Conservation (phyloP, 139 green algal species). For the Picochlorum costavermella region DNA sequence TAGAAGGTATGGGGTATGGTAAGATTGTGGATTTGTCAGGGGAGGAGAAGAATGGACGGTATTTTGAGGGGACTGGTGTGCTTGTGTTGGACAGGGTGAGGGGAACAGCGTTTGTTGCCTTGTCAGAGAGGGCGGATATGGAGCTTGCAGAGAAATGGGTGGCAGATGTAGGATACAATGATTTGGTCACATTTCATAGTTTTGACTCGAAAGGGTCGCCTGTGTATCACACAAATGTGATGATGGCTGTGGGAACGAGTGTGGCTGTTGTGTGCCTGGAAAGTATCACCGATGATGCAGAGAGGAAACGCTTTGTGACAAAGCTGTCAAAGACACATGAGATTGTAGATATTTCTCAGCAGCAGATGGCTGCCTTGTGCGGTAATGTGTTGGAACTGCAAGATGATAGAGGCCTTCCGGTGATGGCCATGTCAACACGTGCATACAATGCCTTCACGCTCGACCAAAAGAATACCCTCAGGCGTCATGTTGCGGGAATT, state of each 20-base stretch:
- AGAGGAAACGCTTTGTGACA: constrained; percentile 58
- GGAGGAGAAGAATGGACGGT: constrained; percentile 40
- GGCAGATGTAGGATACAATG: constrained; percentile 56
- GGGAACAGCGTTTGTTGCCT: constrained; percentile 78
- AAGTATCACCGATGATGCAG: constrained; percentile 51
- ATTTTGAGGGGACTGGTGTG: constrained; percentile 84
- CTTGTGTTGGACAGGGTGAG: constrained; percentile 86
- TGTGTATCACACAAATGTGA: constrained; percentile 97
- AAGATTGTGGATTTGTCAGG: constrained; percentile 54
- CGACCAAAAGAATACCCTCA: constrained; percentile 58
- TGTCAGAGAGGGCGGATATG: constrained; percentile 72
- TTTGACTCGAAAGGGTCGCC: constrained; percentile 40
- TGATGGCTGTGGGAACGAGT: constrained; percentile 86
- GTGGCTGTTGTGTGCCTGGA: constrained; percentile 87
- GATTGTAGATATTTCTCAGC: constrained; percentile 78
- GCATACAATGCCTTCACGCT: constrained; percentile 81
- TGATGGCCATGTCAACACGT: constrained; percentile 74
- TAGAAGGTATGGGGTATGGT: constrained; percentile 42
- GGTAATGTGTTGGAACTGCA: constrained; percentile 91
- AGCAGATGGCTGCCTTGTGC: constrained; percentile 82
- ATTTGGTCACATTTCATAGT: constrained; percentile 40
- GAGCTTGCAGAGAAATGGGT: constrained; percentile 57
- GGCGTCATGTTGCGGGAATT: constrained; percentile 63
- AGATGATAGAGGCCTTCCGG: constrained; percentile 66
- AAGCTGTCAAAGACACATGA: constrained; percentile 38